Conservation (phyloP, 371 early-diverging fungal species). For the Smittium culicis region DNA sequence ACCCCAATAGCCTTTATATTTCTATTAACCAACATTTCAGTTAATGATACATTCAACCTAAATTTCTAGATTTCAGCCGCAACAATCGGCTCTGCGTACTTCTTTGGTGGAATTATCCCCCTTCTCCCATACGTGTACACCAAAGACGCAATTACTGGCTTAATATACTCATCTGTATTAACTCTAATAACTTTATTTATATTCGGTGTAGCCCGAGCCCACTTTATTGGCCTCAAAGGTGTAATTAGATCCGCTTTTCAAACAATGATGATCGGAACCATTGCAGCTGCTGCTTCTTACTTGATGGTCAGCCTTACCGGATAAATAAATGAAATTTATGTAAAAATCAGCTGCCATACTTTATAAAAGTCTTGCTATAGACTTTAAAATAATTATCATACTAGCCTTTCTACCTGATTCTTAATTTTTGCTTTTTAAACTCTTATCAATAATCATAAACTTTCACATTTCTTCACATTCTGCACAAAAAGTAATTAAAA, state of each 20-base stretch:
- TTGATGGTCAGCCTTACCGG: conserved; percentile 7
- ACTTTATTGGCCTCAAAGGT: conserved; percentile 36
- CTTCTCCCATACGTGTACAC: conserved; percentile 50
- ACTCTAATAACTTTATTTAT: conserved; percentile 43
- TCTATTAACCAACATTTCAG: too few relatives aligned
- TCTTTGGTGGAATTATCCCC: conserved; percentile 54
- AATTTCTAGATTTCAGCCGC: conserved; percentile 31
- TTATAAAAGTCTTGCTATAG: too few relatives aligned
- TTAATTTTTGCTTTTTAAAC: too few relatives aligned
- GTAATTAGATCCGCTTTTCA: conserved; percentile 40
- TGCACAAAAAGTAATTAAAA: too few relatives aligned
- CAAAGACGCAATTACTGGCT: conserved; percentile 32
- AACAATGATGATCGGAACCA: conserved; percentile 45
- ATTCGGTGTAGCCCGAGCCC: conserved; percentile 49
- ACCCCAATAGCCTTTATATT: too few relatives aligned
- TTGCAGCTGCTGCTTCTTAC: conserved; percentile 46
- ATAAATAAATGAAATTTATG: too few relatives aligned
- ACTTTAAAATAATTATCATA: too few relatives aligned
- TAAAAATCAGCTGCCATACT: too few relatives aligned
- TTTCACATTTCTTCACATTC: too few relatives aligned
- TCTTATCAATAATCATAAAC: too few relatives aligned
- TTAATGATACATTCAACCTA: conserved; percentile 31
- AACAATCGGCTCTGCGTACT: conserved; percentile 52
- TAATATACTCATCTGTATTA: conserved; percentile 40
- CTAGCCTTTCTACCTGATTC: too few relatives aligned